Evolutionary conservation across 768 basidiomycete species (phyloP), one percentile per base, ranked within the genome.

Genomic region (Candolleomyces efflorescens): DNA sequence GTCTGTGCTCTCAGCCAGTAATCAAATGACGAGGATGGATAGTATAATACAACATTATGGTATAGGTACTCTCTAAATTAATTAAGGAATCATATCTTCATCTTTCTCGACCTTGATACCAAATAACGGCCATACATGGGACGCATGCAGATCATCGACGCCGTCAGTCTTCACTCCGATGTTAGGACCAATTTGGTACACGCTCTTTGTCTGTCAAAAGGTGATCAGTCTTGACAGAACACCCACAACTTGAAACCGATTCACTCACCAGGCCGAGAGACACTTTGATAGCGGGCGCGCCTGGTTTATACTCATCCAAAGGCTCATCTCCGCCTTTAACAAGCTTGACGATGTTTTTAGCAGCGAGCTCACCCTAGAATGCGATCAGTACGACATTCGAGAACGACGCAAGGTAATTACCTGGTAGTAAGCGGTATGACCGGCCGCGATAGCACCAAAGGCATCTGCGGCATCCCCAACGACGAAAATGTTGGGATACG

Each of bases 381-480:
- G 46, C 10, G 27, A 11, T 38, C 13, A 60, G 20, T 1, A 13
- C 10, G 45, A n/a, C 12, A 15, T 7, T 45, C 36, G 17, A 23
- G 38, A 48, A 36, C 20, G 37, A 47, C 26, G 11, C 22, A 20
- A 11, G 24, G 15, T 4, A 54, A 56, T 45, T 15, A 75, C 78
- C 72, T 84, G 83, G 38, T 70, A 73, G 63, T 81, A 79, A 1
- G 83, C 81, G 32, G 72, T 83, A 59, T 84, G 80, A 0, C 83
- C 86, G 12, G 85, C 84, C 22, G 81, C 77, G 22, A 82, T 78
- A 0, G 84, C 86, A 5, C 84, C 84, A 58, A 84, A 86, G 4
- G 83, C 83, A 65, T 86, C 83, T 0, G 84, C 85, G 0, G 79
- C 76, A 54, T 87, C 86, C 7, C 86, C 86, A 5, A 86, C 68